Conservation (phyloP, 306 rosid genomes). For the Dryas drummondii region DNA sequence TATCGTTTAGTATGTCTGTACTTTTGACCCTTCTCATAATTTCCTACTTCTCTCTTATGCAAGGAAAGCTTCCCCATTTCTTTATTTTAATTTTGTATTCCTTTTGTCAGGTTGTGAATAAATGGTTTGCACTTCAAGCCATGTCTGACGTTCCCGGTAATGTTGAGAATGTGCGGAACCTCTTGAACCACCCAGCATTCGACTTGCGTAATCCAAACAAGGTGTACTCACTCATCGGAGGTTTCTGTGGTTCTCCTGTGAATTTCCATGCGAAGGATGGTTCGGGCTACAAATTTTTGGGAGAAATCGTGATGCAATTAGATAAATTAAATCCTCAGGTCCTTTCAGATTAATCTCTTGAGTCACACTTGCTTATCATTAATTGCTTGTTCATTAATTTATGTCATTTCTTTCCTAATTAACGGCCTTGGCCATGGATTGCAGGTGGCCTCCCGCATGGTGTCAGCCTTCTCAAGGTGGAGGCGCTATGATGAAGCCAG, state of each 20-base stretch:
- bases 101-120: conserved; percentile 77
- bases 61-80: background rate
- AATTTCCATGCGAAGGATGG: conserved; percentile 97
- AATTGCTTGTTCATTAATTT: conserved; percentile 11
- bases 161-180: conserved; percentile 73
- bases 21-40: background rate
- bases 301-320: conserved; percentile 73
- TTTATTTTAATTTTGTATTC: background rate
- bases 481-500: conserved; percentile 80
- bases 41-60: background rate
- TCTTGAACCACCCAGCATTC: conserved; percentile 78
- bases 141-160: conserved; percentile 78
- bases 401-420: background rate
- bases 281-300: conserved; percentile 86
- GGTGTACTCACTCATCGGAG: conserved; percentile 95
- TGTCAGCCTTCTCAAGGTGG: conserved; percentile 96
- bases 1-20: background rate
- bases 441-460: conserved; percentile 98
- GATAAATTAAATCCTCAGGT: conserved; percentile 97
- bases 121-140: conserved; percentile 99
- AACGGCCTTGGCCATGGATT: conserved; percentile 6
- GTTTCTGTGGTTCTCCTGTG: conserved; percentile 81
- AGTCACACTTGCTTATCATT: too few species aligned
- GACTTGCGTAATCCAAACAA: conserved; percentile 95
- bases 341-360: conserved; percentile 1